Conservation (phyloP, 1,139 yeast species). For the Saccharomycopsis hybrid region DNA sequence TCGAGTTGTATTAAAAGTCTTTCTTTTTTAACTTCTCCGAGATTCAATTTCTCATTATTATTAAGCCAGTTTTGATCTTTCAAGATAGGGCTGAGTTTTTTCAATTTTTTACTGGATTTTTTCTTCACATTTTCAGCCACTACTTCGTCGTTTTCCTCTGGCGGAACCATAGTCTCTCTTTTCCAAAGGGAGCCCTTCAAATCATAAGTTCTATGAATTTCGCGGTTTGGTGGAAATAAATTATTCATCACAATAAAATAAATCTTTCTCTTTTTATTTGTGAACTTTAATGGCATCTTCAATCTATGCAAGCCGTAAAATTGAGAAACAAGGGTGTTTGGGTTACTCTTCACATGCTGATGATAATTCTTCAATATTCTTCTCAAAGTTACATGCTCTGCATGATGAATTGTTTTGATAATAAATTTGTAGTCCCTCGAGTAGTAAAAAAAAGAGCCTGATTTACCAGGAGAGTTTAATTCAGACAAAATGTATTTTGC, state of each 20-base stretch:
- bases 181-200: slow-evolving; percentile 93
- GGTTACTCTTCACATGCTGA: slow-evolving; percentile 72
- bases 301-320: slow-evolving; percentile 94
- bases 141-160: slow-evolving; percentile 8
- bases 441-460: slow-evolving; percentile 93
- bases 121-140: slow-evolving; percentile 23
- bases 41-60: slow-evolving; percentile 49
- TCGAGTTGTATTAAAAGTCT: slow-evolving; percentile 63
- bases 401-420: slow-evolving; percentile 90
- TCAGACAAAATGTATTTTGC: slow-evolving; percentile 90
- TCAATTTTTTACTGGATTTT: background rate
- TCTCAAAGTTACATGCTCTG: slow-evolving; percentile 83
- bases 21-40: slow-evolving; percentile 65
- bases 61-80: slow-evolving; percentile 90
- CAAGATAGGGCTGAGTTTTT: slow-evolving; percentile 35
- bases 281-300: slow-evolving; percentile 63
- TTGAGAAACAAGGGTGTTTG: slow-evolving; percentile 85
- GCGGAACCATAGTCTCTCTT: slow-evolving; percentile 40
- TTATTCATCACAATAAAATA: slow-evolving; percentile 97
- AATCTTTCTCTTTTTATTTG: slow-evolving; percentile 55
- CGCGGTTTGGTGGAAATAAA: slow-evolving; percentile 89
- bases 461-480: slow-evolving; percentile 92
- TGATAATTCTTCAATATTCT: slow-evolving; percentile 72
- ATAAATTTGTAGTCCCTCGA: slow-evolving; percentile 91
- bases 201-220: slow-evolving; percentile 81